Base-by-base conservation (phyloP, 768 basidiomycete genomes). In the Porpolomopsis calyptriformis region DNA sequence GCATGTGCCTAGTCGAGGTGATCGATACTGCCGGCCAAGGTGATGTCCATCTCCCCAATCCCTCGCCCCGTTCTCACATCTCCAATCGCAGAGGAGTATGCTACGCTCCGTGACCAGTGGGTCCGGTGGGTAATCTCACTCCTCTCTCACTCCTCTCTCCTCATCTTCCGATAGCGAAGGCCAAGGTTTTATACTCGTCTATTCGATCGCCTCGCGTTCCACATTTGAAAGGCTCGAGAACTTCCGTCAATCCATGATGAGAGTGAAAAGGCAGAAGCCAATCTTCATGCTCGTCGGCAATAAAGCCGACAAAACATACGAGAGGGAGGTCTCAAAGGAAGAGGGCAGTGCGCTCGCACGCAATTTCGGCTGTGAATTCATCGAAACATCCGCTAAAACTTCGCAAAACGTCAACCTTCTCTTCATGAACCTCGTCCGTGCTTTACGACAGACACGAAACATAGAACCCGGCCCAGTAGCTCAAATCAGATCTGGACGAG, bases 21-120 rank as follows among this genome's bases (percentile, higher is more conserved):
- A 87, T 97, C 62, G 92, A 97, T 67, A 96, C 93, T 55, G 93
- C 93, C 41, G 92, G 92, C 24, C 92, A 97, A 80, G 91, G 91
- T 92, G 58, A 52, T 68, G 12, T 12, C 20, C 10, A 40, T 39
- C 4, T 26, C 16, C 29, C 8, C 3, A 18, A 36, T 47, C 12
- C 47, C 27, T 18, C 24, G 10, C 51, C 57, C 56, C 45, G 53
- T 52, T 48, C 48, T 47, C 43, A 47, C 45, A 40, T 36, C 46
- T 4, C 18, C 9, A 22, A 43, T 27, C 22, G 40, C 63, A 96
- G 92, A 97, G 85, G 92, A 96, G 63, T 97, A 94, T 56, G 90
- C 90, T 42, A 92, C 93, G 41, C 73, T 97, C 53, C 82, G 92
- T 54, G 91, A 96, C 71, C 93, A 97, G 65, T 97, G 92, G 92